Evolutionary conservation across 306 rosid genomes (phyloP).

Genomic region (Canavalia gladiata): DNA sequence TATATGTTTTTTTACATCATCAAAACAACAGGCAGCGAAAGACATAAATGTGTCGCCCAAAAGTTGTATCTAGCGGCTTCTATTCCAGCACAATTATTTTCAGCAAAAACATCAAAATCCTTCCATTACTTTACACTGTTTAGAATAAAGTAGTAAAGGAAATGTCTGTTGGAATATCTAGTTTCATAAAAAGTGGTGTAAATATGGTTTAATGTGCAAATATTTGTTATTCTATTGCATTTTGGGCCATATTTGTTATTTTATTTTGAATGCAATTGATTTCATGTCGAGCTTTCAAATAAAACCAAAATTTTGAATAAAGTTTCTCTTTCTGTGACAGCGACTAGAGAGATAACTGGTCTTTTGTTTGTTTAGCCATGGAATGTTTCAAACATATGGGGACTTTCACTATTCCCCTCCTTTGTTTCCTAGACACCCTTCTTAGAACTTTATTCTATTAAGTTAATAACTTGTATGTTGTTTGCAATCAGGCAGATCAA

Average conservation of each 20-base stretch:
- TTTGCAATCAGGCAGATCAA: not conserved
- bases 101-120: not conserved
- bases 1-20: constrained; percentile 23
- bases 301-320: constrained; percentile 2
- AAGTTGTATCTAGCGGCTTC: not conserved
- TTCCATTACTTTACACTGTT: not conserved
- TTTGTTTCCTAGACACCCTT: not conserved
- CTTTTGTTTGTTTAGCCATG: not conserved
- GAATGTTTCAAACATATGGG: constrained; percentile 42
- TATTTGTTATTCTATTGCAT: no score
- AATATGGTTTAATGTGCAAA: not conserved
- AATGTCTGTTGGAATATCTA: not conserved
- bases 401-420: constrained; percentile 4
- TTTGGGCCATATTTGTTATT: not conserved
- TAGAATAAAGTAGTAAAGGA: not conserved
- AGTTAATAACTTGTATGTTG: not conserved
- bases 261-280: constrained; percentile 1
- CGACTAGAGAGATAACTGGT: constrained; percentile 33
- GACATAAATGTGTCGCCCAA: constrained; percentile 40
- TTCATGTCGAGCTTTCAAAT: constrained; percentile 13
- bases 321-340: constrained; percentile 37
- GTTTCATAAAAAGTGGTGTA: not conserved
- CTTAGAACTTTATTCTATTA: not conserved
- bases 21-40: not conserved
- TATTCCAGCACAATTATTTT: not conserved